phyloP scores from a whole-genome alignment of 495 filamentous ascomycete species.

The Stereocaulon alpinum region DNA sequence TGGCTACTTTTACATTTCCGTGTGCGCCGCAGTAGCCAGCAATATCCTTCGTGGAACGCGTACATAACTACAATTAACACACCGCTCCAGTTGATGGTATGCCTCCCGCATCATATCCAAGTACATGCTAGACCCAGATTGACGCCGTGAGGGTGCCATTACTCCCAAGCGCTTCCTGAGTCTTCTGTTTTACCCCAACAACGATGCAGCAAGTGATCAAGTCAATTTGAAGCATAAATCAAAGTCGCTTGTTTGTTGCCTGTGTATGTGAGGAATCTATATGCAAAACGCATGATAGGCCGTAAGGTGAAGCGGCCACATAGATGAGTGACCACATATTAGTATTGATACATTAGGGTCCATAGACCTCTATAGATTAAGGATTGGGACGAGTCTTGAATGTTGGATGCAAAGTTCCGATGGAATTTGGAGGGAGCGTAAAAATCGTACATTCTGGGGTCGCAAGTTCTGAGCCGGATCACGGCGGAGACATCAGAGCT shows the following conservation, averaged over 20 bases:
- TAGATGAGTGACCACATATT: not conserved
- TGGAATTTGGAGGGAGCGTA: not conserved
- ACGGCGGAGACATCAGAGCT: not conserved
- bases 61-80: conserved; percentile 4
- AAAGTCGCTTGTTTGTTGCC: not conserved
- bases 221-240: not conserved
- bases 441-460: not conserved
- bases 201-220: not conserved
- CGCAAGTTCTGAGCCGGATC: not conserved
- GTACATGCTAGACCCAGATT: not conserved
- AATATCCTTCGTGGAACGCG: not conserved
- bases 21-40: conserved; percentile 1
- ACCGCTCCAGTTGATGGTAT: not conserved
- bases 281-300: not conserved
- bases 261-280: not conserved
- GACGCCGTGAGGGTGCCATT: not conserved
- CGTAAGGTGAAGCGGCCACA: not conserved
- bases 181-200: not conserved
- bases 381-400: not conserved
- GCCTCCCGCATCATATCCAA: not conserved
- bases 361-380: not conserved
- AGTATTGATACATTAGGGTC: conserved; percentile 1
- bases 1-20: not conserved
- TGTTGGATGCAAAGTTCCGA: not conserved
- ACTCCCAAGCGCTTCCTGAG: not conserved